Percentiles rank a stretch among this genome's conserved stretches.
Conservation (phyloP, 2,329 filamentous ascomycete species). For the Nakataea oryzae region DNA sequence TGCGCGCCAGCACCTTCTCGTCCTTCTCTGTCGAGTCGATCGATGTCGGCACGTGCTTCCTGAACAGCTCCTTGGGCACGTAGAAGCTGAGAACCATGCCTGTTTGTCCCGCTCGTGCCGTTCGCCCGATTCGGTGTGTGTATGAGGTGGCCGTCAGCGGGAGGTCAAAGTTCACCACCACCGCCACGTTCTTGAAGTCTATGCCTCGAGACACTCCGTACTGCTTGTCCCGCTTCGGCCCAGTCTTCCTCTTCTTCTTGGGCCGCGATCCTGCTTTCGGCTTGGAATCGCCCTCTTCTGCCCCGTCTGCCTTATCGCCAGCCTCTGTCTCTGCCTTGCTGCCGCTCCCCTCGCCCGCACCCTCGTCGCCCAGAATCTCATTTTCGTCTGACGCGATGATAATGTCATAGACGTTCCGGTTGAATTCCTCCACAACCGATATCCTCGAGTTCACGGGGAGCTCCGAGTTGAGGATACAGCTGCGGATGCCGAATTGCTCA, state of each 20-base stretch:
- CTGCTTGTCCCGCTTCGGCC: slow-evolving; percentile 63
- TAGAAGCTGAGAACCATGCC: slow-evolving; percentile 97
- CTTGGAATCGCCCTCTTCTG: slow-evolving; percentile 17
- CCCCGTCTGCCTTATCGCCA: slow-evolving; percentile 17
- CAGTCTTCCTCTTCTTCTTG: slow-evolving; percentile 58
- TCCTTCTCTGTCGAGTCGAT: slow-evolving; percentile 69
- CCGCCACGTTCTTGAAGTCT: slow-evolving; percentile 91
- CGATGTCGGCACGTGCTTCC: slow-evolving; percentile 82
- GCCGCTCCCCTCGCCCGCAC: slow-evolving; percentile 19
- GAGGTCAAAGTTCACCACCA: slow-evolving; percentile 94
- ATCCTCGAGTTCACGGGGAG: slow-evolving; percentile 86
- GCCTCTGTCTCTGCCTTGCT: slow-evolving; percentile 13
- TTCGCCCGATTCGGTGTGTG: slow-evolving; percentile 92
- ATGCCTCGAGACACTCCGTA: slow-evolving; percentile 95
- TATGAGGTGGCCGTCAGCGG: slow-evolving; percentile 83
- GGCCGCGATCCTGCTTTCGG: slow-evolving; percentile 15
- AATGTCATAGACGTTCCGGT: slow-evolving; percentile 92
- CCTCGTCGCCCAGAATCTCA: slow-evolving; percentile 22
- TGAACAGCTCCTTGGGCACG: slow-evolving; percentile 68
- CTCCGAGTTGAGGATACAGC: slow-evolving; percentile 89
- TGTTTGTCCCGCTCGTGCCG: slow-evolving; percentile 78
- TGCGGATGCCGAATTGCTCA: slow-evolving; percentile 92
- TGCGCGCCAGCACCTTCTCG: slow-evolving; percentile 72
- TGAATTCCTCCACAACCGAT: slow-evolving; percentile 95
- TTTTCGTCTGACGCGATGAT: slow-evolving; percentile 78